Base-by-base conservation (phyloP, 1,284 basidiomycete genomes). In the Ganoderma lingzhi region DNA sequence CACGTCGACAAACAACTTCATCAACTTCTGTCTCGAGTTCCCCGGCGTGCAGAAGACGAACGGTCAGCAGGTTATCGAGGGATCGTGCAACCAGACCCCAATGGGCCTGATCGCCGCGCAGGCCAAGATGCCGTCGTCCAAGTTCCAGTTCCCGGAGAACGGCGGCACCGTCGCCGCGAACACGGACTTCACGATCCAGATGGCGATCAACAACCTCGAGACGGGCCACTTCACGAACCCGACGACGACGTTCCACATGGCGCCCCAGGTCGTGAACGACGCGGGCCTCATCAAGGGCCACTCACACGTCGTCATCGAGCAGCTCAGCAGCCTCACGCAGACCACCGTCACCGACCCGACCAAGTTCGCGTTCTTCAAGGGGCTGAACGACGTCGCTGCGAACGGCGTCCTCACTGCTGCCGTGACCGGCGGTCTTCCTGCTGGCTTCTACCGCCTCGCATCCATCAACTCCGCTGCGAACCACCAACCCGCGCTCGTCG, bases 1-100 rank as follows among this genome's bases (percentile, higher is more conserved):
- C 64, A 91, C 90, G 19, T 89, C 87, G 56, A 82, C 81, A 53
- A 92, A 93, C 83, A 92, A 93, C 82, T 93, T 90, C 80, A 91
- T 92, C 83, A 90, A 91, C 83, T 90, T 88, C 81, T 91, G 88
- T 76, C 76, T 84, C 45, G 87, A 84, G 32, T 80, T 82, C 35
- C 82, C 84, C 48, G 82, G 86, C 71, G 81, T 86, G 63, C 86
- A 87, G 45, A 83, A 91, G 73, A 90, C 87, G 39, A 85, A 90
- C 76, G 88, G 89, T 65, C 80, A 86, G 77, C 88, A 89, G 79
- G 83, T 90, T 78, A 78, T 80, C 66, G 72, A 78, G 23, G 89
- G 90, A 32, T 90, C 88, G 23, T 91, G 89, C 80, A 91, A 90
- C 80, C 82, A 85, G 23, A 83, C 84, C 12, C 86, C 87, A 10